Evolutionary conservation across 768 basidiomycete genomes (phyloP).

Genomic region (Leccinum incarnatum): DNA sequence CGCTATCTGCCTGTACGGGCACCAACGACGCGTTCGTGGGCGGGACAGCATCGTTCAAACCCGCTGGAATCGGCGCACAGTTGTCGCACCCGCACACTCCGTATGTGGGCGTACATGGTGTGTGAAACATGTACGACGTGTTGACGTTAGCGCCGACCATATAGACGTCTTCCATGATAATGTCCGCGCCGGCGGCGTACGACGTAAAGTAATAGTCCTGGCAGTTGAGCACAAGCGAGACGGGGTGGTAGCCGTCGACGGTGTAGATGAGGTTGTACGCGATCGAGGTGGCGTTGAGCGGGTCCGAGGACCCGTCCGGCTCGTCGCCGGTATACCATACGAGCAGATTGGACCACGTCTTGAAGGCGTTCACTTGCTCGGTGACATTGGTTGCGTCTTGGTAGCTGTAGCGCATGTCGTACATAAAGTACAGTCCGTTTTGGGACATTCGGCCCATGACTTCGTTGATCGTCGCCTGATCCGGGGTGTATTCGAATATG

Average conservation of each 20-base stretch:
- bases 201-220: conserved; percentile 60
- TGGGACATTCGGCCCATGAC: conserved; percentile 70
- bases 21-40: conserved; percentile 18
- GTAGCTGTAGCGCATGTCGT: conserved; percentile 77
- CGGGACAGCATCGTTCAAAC: conserved; percentile 32
- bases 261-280: conserved; percentile 57
- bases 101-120: conserved; percentile 58
- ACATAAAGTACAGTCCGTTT: conserved; percentile 67
- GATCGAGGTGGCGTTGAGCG: conserved; percentile 50
- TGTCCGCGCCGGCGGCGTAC: conserved; percentile 63
- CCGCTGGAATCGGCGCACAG: conserved; percentile 46
- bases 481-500: conserved; percentile 59
- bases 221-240: conserved; percentile 63
- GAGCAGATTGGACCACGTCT: conserved; percentile 63
- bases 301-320: conserved; percentile 67
- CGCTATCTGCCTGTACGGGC: conserved; percentile 22
- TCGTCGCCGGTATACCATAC: conserved; percentile 74
- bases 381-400: conserved; percentile 58
- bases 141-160: conserved; percentile 57
- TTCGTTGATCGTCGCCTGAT: conserved; percentile 40
- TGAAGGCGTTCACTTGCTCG: conserved; percentile 64
- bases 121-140: conserved; percentile 56
- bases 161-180: conserved; percentile 62
- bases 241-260: conserved; percentile 65
- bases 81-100: conserved; percentile 75